phyloP scores from a whole-genome alignment of 148 eudicot species.

The Cornus controversa region DNA sequence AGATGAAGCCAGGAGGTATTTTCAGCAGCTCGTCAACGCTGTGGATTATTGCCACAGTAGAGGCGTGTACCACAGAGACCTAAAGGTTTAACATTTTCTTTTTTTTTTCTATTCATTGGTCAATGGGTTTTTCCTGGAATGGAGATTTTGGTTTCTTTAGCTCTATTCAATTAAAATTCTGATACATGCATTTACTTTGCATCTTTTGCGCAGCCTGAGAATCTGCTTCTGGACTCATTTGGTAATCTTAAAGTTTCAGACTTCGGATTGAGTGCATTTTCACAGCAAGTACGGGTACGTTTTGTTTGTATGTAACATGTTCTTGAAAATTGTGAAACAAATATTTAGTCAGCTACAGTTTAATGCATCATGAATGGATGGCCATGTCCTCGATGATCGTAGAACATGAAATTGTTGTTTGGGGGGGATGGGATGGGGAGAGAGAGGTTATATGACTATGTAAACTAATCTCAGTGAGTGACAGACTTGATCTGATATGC shows the following conservation, averaged over 20 bases:
- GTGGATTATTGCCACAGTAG: slow-evolving; percentile 97
- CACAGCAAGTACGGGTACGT: slow-evolving; percentile 76
- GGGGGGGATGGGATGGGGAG: no score
- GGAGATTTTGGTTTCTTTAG: slow-evolving; percentile 10
- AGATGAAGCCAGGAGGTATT: slow-evolving; percentile 74
- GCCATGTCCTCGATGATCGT: no score
- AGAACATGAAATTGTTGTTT: no score
- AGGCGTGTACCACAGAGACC: slow-evolving; percentile 92
- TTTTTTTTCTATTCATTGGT: background rate
- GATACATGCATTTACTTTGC: background rate
- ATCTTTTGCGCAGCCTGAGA: slow-evolving; percentile 71
- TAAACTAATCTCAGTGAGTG: background rate
- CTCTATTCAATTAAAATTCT: slow-evolving; percentile 11
- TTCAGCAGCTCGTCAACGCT: slow-evolving; percentile 89
- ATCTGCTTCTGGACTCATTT: slow-evolving; percentile 70
- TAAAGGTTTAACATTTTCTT: slow-evolving; percentile 50
- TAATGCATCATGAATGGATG: no score
- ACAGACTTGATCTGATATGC: no score
- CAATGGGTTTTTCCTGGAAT: background rate
- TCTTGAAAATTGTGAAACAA: background rate
- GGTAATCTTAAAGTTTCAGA: slow-evolving; percentile 89
- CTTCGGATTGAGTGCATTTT: slow-evolving; percentile 83
- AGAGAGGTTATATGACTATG: background rate
- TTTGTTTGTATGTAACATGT: background rate
- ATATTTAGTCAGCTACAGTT: background rate